Evolutionary conservation across 371 early-diverging fungal genomes (phyloP).

Genomic region (Umbelopsis sp.): DNA sequence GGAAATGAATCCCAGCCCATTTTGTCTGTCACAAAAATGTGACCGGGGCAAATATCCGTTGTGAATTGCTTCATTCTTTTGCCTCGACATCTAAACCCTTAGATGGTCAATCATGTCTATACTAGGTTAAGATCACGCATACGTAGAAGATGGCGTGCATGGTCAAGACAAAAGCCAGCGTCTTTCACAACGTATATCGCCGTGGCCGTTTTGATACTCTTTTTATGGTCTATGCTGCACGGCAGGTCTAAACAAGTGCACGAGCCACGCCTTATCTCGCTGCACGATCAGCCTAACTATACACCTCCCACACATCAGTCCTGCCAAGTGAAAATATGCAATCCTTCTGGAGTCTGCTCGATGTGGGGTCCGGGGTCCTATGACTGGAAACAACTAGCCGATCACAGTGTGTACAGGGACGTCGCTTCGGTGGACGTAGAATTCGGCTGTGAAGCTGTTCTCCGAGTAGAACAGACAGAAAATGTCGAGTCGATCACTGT

Average conservation of each 20-base stretch:
- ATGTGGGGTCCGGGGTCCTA: neutral
- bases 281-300: neutral
- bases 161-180: slow-evolving; percentile 43
- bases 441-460: slow-evolving; percentile 36
- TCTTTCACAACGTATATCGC: slow-evolving; percentile 26
- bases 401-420: slow-evolving; percentile 40
- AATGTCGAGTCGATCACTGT: slow-evolving; percentile 33
- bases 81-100: neutral
- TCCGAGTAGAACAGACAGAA: slow-evolving; percentile 30
- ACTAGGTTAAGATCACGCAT: slow-evolving; percentile 38
- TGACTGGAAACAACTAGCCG: slow-evolving; percentile 23
- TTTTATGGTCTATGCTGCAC: slow-evolving; percentile 11
- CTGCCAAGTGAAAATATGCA: neutral
- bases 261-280: slow-evolving; percentile 11
- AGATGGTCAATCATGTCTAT: slow-evolving; percentile 16
- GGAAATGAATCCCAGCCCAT: neutral
- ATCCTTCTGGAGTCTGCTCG: slow-evolving; percentile 2
- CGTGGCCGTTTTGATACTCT: neutral
- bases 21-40: slow-evolving; percentile 1
- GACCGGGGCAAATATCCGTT: neutral
- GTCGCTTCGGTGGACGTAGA: slow-evolving; percentile 35
- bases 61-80: neutral
- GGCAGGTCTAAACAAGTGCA: slow-evolving; percentile 9
- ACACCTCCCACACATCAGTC: neutral
- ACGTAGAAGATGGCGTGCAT: slow-evolving; percentile 38